These are phyloP conservation scores for Stenogyne calaminthoides DNA, from an alignment of 305 asterid genomes.

Conservation along the genomic window DNA sequence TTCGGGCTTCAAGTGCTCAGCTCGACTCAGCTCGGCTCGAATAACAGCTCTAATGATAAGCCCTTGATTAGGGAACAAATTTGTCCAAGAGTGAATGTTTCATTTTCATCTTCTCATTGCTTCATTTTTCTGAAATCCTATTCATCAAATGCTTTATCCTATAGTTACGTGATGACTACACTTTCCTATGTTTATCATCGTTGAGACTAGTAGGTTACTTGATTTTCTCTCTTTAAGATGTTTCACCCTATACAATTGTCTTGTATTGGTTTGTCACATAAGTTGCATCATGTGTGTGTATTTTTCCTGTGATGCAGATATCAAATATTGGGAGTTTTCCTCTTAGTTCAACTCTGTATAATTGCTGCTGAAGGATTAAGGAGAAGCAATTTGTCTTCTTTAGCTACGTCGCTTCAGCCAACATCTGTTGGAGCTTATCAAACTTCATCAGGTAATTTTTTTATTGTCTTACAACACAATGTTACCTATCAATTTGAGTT, in stretches of 20 bases:
- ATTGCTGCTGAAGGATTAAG: conserved; percentile 91
- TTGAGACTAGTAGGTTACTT: neutral
- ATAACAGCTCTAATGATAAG: too few relatives aligned
- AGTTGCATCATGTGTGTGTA: neutral
- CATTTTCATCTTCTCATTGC: neutral
- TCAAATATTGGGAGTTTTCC: conserved; percentile 96
- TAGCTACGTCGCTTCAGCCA: conserved; percentile 76
- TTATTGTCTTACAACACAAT: conserved; percentile 6
- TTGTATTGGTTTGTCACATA: neutral
- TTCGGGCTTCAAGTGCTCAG: too few relatives aligned
- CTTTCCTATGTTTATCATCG: neutral
- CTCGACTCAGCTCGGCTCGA: too few relatives aligned
- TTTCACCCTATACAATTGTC: too few relatives aligned
- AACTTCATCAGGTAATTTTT: conserved; percentile 63
- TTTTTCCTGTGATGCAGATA: conserved; percentile 57
- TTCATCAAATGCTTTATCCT: neutral
- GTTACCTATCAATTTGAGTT: conserved; percentile 4
- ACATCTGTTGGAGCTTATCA: conserved; percentile 72
- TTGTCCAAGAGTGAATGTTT: conserved; percentile 6
- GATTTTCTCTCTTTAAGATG: neutral
- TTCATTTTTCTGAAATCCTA: neutral
- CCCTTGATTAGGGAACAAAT: conserved; percentile 10
- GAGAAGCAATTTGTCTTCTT: conserved; percentile 79
- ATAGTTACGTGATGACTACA: neutral
- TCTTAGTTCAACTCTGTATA: conserved; percentile 88